These are phyloP conservation scores for Scheffersomyces segobiensis DNA, from an alignment of 1,139 yeast species.

Conservation along the genomic window DNA sequence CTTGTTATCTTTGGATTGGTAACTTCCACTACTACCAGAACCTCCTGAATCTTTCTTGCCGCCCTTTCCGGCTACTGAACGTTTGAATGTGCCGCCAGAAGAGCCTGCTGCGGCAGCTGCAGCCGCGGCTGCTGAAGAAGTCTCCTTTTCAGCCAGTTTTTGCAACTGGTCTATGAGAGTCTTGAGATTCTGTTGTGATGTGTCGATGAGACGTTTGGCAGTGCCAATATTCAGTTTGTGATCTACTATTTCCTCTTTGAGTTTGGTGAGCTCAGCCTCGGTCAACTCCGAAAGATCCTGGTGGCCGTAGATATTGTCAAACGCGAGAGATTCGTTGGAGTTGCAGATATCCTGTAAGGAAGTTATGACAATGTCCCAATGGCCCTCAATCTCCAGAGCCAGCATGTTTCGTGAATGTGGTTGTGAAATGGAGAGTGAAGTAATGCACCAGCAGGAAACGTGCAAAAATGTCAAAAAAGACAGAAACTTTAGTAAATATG, in stretches of 20 bases:
- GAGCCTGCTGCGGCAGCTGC: conserved; percentile 1
- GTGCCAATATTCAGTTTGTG: conserved; percentile 62
- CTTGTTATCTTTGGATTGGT: conserved; percentile 11
- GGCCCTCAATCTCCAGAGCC: conserved; percentile 44
- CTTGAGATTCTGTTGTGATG: conserved; percentile 41
- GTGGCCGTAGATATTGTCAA: conserved; percentile 44
- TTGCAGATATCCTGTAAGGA: conserved; percentile 69
- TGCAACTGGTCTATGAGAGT: conserved; percentile 30
- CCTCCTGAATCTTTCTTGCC: conserved; percentile 4
- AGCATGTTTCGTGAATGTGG: conserved; percentile 4
- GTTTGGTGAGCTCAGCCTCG: conserved; percentile 39
- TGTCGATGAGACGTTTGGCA: conserved; percentile 48
- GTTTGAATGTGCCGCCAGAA: not conserved
- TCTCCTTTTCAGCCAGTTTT: conserved; percentile 9
- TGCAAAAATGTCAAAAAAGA: too few relatives aligned
- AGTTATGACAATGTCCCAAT: conserved; percentile 68
- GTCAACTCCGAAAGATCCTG: conserved; percentile 19
- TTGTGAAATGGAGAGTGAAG: not conserved
- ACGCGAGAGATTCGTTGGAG: conserved; percentile 53
- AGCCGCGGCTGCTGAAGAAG: conserved; percentile 4
- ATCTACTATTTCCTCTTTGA: conserved; percentile 43
- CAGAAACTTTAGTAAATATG: not conserved
- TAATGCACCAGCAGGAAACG: not conserved
- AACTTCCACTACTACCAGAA: not conserved
- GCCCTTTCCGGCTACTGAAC: conserved; percentile 7